These are phyloP conservation scores for Pelargonium australe DNA, from an alignment of 441 rosid species.

Conservation along the genomic window DNA sequence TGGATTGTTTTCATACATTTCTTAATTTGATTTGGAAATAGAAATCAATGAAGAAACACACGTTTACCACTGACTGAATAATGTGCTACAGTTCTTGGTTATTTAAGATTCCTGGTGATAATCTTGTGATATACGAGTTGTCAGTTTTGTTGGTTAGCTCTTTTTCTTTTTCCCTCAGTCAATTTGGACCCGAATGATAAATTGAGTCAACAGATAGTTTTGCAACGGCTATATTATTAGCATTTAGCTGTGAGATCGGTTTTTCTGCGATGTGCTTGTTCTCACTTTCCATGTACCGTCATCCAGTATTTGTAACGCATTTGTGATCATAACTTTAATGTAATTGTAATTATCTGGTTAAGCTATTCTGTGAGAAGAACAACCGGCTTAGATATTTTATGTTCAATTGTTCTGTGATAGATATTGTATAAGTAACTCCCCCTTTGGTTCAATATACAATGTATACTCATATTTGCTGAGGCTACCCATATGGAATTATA, in stretches of 20 bases:
- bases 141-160: conserved; percentile 8
- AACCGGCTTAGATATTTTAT: no score
- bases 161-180: no score
- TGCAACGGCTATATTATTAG: background rate
- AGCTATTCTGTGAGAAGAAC: no score
- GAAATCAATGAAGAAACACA: background rate
- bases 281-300: no score
- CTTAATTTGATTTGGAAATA: background rate
- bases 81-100: background rate
- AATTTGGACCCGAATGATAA: background rate
- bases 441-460: background rate
- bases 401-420: no score
- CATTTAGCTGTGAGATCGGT: conserved; percentile 7
- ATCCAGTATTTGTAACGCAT: background rate
- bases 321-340: conserved; percentile 1
- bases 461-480: background rate
- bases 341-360: conserved; percentile 1
- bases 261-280: background rate
- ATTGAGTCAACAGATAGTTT: conserved; percentile 6
- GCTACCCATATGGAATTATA: no score
- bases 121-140: background rate
- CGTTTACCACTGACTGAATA: background rate
- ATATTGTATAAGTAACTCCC: no score
- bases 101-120: background rate
- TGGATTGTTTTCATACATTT: conserved; percentile 5